phyloP scores from a whole-genome alignment of 192 early-diverging fungal genomes.

The Entophlyctis luteolus region DNA sequence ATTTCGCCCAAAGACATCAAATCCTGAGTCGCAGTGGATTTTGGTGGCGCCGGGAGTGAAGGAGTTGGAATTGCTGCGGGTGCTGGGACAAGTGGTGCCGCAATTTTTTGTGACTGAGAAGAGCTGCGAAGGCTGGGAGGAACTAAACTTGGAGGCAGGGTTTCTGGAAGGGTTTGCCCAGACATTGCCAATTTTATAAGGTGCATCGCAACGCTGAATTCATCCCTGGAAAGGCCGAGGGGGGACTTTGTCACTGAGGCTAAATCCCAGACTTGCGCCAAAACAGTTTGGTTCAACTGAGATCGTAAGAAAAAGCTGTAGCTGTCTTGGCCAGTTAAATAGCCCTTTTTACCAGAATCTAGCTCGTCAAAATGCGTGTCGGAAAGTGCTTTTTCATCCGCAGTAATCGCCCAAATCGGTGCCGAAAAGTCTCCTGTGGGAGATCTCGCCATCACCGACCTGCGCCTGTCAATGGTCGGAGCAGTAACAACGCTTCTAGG shows the following conservation, averaged over 20 bases:
- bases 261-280: slow-evolving; percentile 74
- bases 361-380: slow-evolving; percentile 79
- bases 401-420: slow-evolving; percentile 68
- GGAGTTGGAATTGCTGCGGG: slow-evolving; percentile 4
- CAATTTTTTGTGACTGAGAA: not conserved
- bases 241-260: slow-evolving; percentile 36
- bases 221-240: slow-evolving; percentile 37
- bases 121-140: slow-evolving; percentile 49
- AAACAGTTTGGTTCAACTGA: slow-evolving; percentile 56
- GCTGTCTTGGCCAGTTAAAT: slow-evolving; percentile 72
- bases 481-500: slow-evolving; percentile 9
- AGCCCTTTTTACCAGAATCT: slow-evolving; percentile 60
- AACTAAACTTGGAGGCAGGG: slow-evolving; percentile 52
- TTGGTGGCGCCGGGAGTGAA: not conserved
- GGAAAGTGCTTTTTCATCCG: slow-evolving; percentile 67
- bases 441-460: slow-evolving; percentile 6
- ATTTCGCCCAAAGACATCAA: slow-evolving; percentile 36
- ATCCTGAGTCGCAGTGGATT: slow-evolving; percentile 18
- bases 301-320: slow-evolving; percentile 78
- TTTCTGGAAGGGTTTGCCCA: slow-evolving; percentile 34
- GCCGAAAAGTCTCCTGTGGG: slow-evolving; percentile 15
- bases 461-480: slow-evolving; percentile 27
- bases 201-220: slow-evolving; percentile 48
- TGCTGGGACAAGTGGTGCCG: not conserved
- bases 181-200: slow-evolving; percentile 38